phyloP scores from a whole-genome alignment of 1,284 basidiomycete species.

The Peniophora sp. region DNA sequence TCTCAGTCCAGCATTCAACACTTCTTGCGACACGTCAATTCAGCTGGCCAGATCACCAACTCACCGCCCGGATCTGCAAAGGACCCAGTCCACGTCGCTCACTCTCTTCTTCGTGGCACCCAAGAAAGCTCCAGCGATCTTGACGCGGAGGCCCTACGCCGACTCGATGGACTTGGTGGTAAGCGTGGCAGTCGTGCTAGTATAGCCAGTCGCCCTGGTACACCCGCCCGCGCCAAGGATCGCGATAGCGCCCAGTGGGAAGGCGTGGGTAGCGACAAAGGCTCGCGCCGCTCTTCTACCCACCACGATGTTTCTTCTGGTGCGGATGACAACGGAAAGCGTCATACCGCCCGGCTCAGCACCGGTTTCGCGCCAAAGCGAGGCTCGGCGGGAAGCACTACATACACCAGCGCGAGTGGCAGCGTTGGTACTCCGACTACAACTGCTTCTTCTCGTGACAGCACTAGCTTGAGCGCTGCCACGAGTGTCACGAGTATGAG shows the following conservation, averaged over 20 bases:
- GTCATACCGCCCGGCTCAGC: constrained; percentile 52
- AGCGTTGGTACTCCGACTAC: constrained; percentile 43
- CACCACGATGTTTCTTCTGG: constrained; percentile 31
- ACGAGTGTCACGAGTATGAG: constrained; percentile 73
- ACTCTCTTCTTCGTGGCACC: constrained; percentile 71
- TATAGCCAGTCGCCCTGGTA: constrained; percentile 61
- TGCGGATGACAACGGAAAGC: constrained; percentile 61
- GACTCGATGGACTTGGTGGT: constrained; percentile 83
- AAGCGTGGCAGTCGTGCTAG: constrained; percentile 53
- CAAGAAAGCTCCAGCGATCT: constrained; percentile 81
- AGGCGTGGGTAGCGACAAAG: constrained; percentile 46
- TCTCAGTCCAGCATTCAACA: constrained; percentile 81
- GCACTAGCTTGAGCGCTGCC: constrained; percentile 65
- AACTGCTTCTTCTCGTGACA: constrained; percentile 64
- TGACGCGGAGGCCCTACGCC: constrained; percentile 84
- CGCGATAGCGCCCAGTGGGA: constrained; percentile 50
- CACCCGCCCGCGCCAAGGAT: constrained; percentile 44
- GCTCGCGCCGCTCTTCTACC: constrained; percentile 41
- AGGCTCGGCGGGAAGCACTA: constrained; percentile 83
- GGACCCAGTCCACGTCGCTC: constrained; percentile 55
- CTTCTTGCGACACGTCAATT: constrained; percentile 52
- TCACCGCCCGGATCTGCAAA: constrained; percentile 36
- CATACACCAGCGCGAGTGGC: constrained; percentile 45
- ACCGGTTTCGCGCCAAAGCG: constrained; percentile 63
- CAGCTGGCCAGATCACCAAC: constrained; percentile 33